Percentiles rank a stretch among this genome's conserved stretches.
Evolutionary conservation across 2,329 filamentous ascomycete species (phyloP).

Genomic region (Scopulariopsis brevicaulis): DNA sequence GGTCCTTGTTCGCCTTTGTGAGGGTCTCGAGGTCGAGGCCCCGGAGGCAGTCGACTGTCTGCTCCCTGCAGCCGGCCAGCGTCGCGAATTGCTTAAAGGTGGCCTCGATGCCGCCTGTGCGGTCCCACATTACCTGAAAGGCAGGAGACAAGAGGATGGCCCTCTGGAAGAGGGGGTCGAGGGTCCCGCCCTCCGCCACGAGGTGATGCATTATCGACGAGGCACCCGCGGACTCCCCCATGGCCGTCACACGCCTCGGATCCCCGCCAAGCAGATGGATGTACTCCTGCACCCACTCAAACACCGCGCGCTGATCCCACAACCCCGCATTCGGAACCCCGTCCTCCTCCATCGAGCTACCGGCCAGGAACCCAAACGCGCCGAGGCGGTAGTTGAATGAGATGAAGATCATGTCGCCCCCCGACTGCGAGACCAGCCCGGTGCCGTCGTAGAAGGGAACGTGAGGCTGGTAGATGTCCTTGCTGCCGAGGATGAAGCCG

Average conservation of each 20-base stretch:
- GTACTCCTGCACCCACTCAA: conserved; percentile 36
- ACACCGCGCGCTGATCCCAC: conserved; percentile 29
- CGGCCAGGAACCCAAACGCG: conserved; percentile 34
- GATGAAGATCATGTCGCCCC: conserved; percentile 30
- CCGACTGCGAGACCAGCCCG: conserved; percentile 19
- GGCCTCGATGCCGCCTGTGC: conserved; percentile 14
- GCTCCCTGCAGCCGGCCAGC: conserved; percentile 17
- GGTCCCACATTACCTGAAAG: conserved; percentile 21
- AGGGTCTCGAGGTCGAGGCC: conserved; percentile 11
- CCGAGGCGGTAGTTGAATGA: conserved; percentile 36
- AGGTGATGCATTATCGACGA: conserved; percentile 38
- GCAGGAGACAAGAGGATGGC: conserved; percentile 22
- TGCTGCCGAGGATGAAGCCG: conserved; percentile 29
- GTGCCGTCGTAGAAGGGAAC: conserved; percentile 25
- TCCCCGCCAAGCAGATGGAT: conserved; percentile 35
- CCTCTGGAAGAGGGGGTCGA: conserved; percentile 27
- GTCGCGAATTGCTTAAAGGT: conserved; percentile 19
- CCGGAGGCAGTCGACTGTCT: conserved; percentile 17
- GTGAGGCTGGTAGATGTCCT: conserved; percentile 19
- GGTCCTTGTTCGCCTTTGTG: conserved; percentile 14
- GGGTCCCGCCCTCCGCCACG: conserved; percentile 27
- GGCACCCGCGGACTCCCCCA: conserved; percentile 39
- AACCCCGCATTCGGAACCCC: conserved; percentile 30
- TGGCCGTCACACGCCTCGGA: conserved; percentile 29
- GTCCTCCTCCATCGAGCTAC: conserved; percentile 26